Evolutionary conservation across 1,139 yeast genomes (phyloP), one percentile per base, ranked within the genome.

Genomic region (Hemisphaericaspora subhashii): DNA sequence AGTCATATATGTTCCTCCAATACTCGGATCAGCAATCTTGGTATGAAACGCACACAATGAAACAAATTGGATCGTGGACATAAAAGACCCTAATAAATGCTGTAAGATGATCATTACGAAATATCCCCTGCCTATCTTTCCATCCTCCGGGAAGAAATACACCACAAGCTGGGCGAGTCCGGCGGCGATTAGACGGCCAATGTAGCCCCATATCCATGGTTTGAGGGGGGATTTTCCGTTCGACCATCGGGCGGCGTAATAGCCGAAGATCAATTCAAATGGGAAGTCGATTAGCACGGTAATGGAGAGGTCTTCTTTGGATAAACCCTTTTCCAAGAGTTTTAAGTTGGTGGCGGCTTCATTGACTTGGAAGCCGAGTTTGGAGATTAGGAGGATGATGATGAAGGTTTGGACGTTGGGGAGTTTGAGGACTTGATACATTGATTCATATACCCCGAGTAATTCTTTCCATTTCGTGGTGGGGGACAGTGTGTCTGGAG

Each of bases 1-100:
- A 0, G 98, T 92, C 98, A 94, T 92, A 60, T 92, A 92, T 0
- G 99, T 94, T 1, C 98, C 98, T 13, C 98, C 99, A 52, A 92
- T 87, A 11, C 81, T 64, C 0, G 98, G 98, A 59, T 92, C 98
- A 2, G 98, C 96, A 39, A 94, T 86, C 53, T 84, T 83, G 4
- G 97, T 90, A 61, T 90, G 97, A 69, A 92, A 94, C 0, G 98
- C 95, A 56, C 90, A 85, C 40, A 92, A 81, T 4, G 96, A 86
- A 20, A 92, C 98, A 66, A 94, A 92, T 60, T 90, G 98, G 41
- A 92, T 83, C 0, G 98, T 92, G 5, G 92, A 79, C 95, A 90
- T 87, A 61, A 92, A 90, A 7, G 95, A 86, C 12, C 94, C 86
- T 34, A 89, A 57, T 31, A 92, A 72, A 61, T 94, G 97, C 51